Percentiles rank a stretch among this genome's conserved stretches.
phyloP scores from a whole-genome alignment of 1,139 yeast genomes.

The Taiozyma sp. region DNA sequence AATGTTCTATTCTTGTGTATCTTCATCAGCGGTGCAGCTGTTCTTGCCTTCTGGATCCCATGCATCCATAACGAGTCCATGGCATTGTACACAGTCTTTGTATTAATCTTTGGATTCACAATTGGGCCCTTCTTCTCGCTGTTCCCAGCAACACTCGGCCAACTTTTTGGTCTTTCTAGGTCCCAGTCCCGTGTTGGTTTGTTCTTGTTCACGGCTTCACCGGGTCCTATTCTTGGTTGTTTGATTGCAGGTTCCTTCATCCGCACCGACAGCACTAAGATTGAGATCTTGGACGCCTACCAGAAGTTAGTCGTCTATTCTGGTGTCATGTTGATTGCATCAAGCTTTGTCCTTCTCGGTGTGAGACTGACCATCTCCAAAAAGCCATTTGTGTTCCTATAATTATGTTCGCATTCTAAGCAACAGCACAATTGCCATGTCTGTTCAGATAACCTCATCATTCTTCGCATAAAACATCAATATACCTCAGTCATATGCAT shows the following conservation, averaged over 20 bases:
- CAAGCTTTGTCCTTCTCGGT: conserved; percentile 5
- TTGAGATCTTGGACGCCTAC: conserved; percentile 8
- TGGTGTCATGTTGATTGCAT: conserved; percentile 14
- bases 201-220: conserved; percentile 13
- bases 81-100: conserved; percentile 11
- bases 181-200: conserved; percentile 16
- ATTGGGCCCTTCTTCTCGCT: conserved; percentile 19
- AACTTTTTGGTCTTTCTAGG: conserved; percentile 17
- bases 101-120: conserved; percentile 16
- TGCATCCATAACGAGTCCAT: conserved; percentile 10
- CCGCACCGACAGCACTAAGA: conserved; percentile 6
- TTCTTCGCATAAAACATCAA: too few species aligned
- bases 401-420: background rate
- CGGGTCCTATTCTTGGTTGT: conserved; percentile 20
- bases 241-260: conserved; percentile 21
- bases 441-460: background rate
- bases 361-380: conserved; percentile 13
- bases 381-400: conserved; percentile 13
- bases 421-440: background rate
- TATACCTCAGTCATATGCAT: too few species aligned
- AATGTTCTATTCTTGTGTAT: conserved; percentile 12
- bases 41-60: conserved; percentile 17
- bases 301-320: conserved; percentile 15
- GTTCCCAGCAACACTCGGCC: conserved; percentile 20
- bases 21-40: conserved; percentile 4